Evolutionary conservation across 805 yeast genomes (phyloP).

Genomic region (Teunomyces panamensis): DNA sequence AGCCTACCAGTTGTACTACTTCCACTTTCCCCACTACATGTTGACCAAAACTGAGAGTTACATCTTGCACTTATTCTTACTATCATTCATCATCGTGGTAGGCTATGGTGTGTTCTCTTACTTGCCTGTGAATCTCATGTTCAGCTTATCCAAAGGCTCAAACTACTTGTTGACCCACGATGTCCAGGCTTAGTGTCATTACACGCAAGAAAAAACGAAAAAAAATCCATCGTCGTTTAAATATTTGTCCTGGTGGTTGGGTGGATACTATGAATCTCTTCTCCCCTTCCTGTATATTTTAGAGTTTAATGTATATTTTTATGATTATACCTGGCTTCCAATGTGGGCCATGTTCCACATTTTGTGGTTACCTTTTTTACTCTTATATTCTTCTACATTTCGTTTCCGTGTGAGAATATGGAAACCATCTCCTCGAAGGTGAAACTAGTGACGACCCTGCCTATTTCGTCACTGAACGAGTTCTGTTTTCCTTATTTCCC

Average conservation of each 20-base stretch:
- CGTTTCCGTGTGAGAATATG: no score
- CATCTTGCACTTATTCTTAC: conserved; percentile 17
- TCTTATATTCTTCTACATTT: no score
- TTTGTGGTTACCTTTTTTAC: not conserved
- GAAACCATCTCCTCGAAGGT: no score
- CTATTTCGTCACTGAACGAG: no score
- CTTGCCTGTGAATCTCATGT: conserved; percentile 27
- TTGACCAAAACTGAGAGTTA: conserved; percentile 44
- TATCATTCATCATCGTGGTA: conserved; percentile 21
- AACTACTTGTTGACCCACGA: conserved; percentile 35
- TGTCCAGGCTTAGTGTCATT: not conserved
- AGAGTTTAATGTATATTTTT: not conserved
- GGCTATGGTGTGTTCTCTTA: conserved; percentile 26
- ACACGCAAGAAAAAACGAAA: not conserved
- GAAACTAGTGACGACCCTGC: no score
- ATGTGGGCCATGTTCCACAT: not conserved
- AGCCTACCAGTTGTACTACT: conserved; percentile 30
- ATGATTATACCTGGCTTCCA: not conserved
- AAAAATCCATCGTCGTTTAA: not conserved
- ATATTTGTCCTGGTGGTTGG: not conserved
- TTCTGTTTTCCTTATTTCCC: no score
- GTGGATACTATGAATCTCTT: not conserved
- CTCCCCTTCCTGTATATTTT: not conserved
- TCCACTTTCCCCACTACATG: conserved; percentile 49
- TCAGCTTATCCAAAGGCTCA: conserved; percentile 28